These are phyloP conservation scores for Climacium dendroides DNA, from an alignment of 225 moss, liverwort and hornwort species.

Conservation along the genomic window DNA sequence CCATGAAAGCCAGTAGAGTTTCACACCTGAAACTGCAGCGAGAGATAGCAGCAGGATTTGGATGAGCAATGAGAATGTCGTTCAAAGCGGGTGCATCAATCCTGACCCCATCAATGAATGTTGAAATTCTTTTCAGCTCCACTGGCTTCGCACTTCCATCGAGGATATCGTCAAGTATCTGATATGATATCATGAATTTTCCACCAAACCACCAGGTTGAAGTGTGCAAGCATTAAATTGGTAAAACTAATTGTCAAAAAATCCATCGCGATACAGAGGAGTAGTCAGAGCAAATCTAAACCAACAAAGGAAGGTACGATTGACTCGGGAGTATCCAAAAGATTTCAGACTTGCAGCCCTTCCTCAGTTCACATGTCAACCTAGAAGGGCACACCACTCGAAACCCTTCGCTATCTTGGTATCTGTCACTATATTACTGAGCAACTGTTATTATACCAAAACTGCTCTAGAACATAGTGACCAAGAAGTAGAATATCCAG, in stretches of 20 bases:
- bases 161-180: conserved; percentile 68
- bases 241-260: not conserved
- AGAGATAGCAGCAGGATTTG: conserved; percentile 84
- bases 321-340: not conserved
- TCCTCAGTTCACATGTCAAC: not conserved
- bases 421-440: not conserved
- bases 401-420: not conserved
- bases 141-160: conserved; percentile 31
- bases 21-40: conserved; percentile 74
- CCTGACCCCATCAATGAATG: conserved; percentile 53
- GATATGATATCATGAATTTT: not conserved
- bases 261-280: not conserved
- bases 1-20: not conserved
- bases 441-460: not conserved
- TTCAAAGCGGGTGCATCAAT: conserved; percentile 54
- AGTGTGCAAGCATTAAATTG: not conserved
- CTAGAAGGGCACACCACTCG: not conserved
- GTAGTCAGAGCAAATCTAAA: not conserved
- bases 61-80: conserved; percentile 74
- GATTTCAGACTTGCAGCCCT: not conserved
- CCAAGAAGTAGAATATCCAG: not conserved
- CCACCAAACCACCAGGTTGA: not conserved
- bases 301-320: not conserved
- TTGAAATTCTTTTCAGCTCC: conserved; percentile 52
- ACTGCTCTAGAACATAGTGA: not conserved